These are phyloP conservation scores for Digitaria exilis DNA, from an alignment of 202 grass and related monocot genomes.

Conservation along the genomic window DNA sequence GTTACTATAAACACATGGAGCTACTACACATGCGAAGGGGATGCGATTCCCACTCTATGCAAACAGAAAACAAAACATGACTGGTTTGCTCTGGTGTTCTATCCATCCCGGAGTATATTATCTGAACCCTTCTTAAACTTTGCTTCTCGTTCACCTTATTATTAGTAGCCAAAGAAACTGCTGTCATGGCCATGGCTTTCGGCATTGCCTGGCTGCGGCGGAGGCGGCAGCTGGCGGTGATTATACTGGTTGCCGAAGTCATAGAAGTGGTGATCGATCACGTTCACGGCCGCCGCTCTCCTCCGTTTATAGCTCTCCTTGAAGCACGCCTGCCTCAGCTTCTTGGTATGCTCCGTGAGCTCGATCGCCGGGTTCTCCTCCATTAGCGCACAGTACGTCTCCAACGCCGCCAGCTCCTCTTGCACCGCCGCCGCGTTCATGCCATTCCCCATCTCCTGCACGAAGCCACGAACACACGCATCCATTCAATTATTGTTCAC, in stretches of 20 bases:
- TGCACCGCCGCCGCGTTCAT: constrained; percentile 28
- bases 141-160: neutral
- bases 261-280: neutral
- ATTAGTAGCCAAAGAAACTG: constrained; percentile 13
- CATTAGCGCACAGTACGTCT: constrained; percentile 56
- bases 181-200: neutral
- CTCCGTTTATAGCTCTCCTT: constrained; percentile 86
- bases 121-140: neutral
- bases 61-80: neutral
- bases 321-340: constrained; percentile 86
- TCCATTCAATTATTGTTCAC: neutral
- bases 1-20: neutral
- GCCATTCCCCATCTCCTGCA: constrained; percentile 62
- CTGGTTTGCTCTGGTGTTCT: neutral
- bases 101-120: neutral
- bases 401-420: constrained; percentile 57
- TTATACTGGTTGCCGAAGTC: neutral
- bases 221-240: neutral
- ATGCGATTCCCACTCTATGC: neutral
- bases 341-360: constrained; percentile 77
- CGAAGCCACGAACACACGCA: neutral
- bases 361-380: constrained; percentile 71
- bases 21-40: neutral
- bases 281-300: constrained; percentile 30
- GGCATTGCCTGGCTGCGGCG: neutral